A percentile compares a stretch with the other conserved stretches of the same genome.
These are phyloP conservation scores for Ensete glaucum DNA, from an alignment of 176 grass and related monocot genomes.

Conservation along the genomic window DNA sequence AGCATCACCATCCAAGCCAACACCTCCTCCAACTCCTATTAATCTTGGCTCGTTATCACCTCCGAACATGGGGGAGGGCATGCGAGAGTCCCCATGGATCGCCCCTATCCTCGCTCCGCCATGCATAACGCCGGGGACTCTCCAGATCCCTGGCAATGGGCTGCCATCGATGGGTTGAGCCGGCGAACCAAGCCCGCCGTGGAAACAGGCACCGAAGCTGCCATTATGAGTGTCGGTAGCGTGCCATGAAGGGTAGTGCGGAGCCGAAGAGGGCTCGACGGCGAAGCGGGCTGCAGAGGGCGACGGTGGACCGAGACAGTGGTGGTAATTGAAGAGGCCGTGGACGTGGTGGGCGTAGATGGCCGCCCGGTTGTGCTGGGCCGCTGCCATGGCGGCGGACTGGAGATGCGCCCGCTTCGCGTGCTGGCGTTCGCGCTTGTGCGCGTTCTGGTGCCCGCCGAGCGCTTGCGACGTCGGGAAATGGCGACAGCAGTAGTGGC, in stretches of 20 bases:
- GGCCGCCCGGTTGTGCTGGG: conserved; percentile 6
- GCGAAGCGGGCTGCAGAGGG: not conserved
- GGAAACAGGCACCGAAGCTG: conserved; percentile 22
- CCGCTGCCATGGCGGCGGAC: conserved; percentile 54
- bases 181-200: conserved; percentile 46
- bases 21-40: not conserved
- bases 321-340: conserved; percentile 52
- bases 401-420: conserved; percentile 96
- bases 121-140: conserved; percentile 28
- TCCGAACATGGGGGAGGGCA: conserved; percentile 24
- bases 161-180: conserved; percentile 71
- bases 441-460: conserved; percentile 98
- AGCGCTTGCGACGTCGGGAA: conserved; percentile 97
- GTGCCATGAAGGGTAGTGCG: conserved; percentile 26
- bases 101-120: conserved; percentile 24
- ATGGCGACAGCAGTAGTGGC: conserved; percentile 96
- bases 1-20: not conserved
- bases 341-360: conserved; percentile 60
- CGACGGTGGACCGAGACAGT: conserved; percentile 14
- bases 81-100: conserved; percentile 8
- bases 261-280: not conserved
- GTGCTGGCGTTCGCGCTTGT: conserved; percentile 98
- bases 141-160: conserved; percentile 48
- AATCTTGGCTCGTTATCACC: conserved; percentile 22
- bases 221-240: not conserved